Evolutionary conservation across 2,329 filamentous ascomycete species (phyloP).

Genomic region (Chalara sp.): DNA sequence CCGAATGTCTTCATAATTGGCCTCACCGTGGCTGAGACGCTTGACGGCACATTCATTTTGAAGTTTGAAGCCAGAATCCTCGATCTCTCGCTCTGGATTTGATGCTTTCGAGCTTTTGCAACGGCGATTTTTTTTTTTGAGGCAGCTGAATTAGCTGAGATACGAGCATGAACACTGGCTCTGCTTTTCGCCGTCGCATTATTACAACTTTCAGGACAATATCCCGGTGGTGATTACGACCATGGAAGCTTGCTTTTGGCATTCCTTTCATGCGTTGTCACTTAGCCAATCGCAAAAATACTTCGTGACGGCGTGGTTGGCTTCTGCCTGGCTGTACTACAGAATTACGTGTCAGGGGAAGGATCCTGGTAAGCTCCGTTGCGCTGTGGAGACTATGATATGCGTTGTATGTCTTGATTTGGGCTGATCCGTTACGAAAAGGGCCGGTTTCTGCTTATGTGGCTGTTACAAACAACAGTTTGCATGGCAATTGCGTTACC

Average conservation of each 20-base stretch:
- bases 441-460: constrained; percentile 3
- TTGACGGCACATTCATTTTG: neutral
- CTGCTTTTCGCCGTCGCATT: neutral
- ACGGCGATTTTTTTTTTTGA: neutral
- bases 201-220: neutral
- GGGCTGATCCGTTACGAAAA: constrained; percentile 4
- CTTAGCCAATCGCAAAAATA: constrained; percentile 1
- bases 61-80: constrained; percentile 1
- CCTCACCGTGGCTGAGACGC: neutral
- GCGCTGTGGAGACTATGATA: constrained; percentile 2
- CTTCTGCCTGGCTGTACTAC: neutral
- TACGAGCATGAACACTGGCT: neutral
- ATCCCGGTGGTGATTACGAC: too few species aligned
- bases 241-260: too few species aligned
- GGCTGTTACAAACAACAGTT: constrained; percentile 4
- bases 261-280: neutral
- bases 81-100: neutral
- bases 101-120: neutral
- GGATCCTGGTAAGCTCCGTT: constrained; percentile 7
- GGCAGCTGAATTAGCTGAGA: neutral
- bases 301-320: neutral
- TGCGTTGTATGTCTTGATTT: constrained; percentile 5
- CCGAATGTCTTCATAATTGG: neutral
- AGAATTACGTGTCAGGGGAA: neutral
- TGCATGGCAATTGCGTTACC: neutral